Evolutionary conservation across 1,284 basidiomycete genomes (phyloP).

Genomic region (Taiwanofungus camphoratus): DNA sequence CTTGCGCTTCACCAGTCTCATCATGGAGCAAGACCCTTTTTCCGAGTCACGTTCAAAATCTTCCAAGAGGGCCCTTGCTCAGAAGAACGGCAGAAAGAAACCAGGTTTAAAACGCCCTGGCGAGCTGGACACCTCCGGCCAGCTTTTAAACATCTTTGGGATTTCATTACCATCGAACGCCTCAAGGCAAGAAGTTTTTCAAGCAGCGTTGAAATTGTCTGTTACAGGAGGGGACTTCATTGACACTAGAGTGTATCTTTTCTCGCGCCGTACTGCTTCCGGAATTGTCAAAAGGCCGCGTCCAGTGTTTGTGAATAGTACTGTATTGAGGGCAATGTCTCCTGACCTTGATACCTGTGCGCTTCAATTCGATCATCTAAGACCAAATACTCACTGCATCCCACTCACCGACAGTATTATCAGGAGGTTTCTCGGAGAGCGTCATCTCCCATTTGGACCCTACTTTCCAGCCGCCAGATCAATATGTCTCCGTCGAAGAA

Average conservation of each 20-base stretch:
- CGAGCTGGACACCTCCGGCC: too few species aligned
- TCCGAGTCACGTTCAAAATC: too few species aligned
- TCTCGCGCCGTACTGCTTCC: conserved; percentile 10
- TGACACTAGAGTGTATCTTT: conserved; percentile 17
- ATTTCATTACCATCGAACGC: not conserved
- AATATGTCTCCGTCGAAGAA: not conserved
- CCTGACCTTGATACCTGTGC: not conserved
- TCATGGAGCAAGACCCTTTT: too few species aligned
- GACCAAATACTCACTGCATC: too few species aligned
- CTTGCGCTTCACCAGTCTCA: too few species aligned
- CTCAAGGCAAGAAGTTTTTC: not conserved
- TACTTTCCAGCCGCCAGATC: not conserved
- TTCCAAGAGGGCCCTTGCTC: too few species aligned
- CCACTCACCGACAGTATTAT: too few species aligned
- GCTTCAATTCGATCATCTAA: too few species aligned
- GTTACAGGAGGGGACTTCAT: conserved; percentile 11
- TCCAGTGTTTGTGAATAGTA: conserved; percentile 16
- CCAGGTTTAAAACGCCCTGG: too few species aligned
- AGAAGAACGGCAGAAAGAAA: too few species aligned
- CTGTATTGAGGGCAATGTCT: conserved; percentile 8
- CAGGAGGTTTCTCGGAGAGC: not conserved
- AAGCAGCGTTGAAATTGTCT: conserved; percentile 11
- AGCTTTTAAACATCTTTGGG: too few species aligned
- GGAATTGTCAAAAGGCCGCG: conserved; percentile 12
- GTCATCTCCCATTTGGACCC: not conserved